Percentiles rank a stretch among this genome's conserved stretches.
phyloP scores from a whole-genome alignment of 306 rosid genomes.

The Sicyos edulis region DNA sequence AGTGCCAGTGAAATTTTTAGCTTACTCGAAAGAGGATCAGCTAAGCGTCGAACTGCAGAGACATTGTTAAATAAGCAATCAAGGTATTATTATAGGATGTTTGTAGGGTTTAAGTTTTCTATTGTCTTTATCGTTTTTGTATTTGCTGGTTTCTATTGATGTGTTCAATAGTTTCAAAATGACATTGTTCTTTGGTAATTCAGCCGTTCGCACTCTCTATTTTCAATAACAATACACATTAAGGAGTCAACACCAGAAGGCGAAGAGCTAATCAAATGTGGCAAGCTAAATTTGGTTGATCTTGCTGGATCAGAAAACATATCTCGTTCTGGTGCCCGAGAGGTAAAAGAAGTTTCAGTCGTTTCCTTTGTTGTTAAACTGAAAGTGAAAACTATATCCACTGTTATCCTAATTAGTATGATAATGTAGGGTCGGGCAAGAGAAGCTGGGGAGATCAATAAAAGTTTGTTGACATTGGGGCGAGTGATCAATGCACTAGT shows the following conservation, averaged over 20 bases:
- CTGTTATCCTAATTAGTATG: slow-evolving; percentile 19
- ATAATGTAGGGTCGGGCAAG: slow-evolving; percentile 79
- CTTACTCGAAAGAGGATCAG: slow-evolving; percentile 85
- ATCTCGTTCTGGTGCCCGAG: slow-evolving; percentile 98
- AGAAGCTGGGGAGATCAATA: slow-evolving; percentile 97
- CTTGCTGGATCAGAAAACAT: slow-evolving; percentile 96
- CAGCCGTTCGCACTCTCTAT: slow-evolving; percentile 97
- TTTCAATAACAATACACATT: slow-evolving; percentile 94
- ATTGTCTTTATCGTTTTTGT: neutral
- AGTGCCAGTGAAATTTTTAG: slow-evolving; percentile 84
- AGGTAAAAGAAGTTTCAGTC: slow-evolving; percentile 41
- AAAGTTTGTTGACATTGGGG: slow-evolving; percentile 93
- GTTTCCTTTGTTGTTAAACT: neutral
- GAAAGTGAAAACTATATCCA: neutral
- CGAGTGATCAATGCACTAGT: slow-evolving; percentile 89
- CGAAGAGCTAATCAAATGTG: slow-evolving; percentile 93
- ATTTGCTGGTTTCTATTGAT: neutral
- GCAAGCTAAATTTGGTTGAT: slow-evolving; percentile 92
- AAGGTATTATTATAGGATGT: slow-evolving; percentile 36
- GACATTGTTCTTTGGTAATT: slow-evolving; percentile 10
- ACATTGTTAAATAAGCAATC: slow-evolving; percentile 93
- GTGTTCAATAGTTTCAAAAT: neutral
- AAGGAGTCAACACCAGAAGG: slow-evolving; percentile 98
- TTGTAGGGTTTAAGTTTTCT: neutral
- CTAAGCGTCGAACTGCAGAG: slow-evolving; percentile 94